Percentiles rank a stretch among this genome's conserved stretches.
These are phyloP conservation scores for Begonia masoniana DNA, from an alignment of 306 rosid species.

Conservation along the genomic window DNA sequence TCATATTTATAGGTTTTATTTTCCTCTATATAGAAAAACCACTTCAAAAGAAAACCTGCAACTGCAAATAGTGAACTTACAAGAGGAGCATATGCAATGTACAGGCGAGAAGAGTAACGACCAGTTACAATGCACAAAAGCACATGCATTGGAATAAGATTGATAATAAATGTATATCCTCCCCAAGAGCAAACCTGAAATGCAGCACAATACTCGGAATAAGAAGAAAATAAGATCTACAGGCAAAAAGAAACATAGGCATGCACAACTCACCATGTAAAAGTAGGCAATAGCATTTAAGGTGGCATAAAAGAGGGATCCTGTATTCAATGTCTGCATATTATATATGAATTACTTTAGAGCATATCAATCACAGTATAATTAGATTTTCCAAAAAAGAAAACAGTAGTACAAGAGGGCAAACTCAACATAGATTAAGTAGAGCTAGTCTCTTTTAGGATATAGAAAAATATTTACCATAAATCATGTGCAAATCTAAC, in stretches of 20 bases:
- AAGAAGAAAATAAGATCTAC: slow-evolving; percentile 12
- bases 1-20: background rate
- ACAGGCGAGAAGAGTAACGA: slow-evolving; percentile 86
- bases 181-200: slow-evolving; percentile 99
- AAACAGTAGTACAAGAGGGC: no score
- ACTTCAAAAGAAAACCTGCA: background rate
- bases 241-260: slow-evolving; percentile 8
- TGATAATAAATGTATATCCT: slow-evolving; percentile 97
- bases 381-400: no score
- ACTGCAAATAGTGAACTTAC: slow-evolving; percentile 40
- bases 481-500: background rate
- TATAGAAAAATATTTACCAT: no score
- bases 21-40: no score
- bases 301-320: slow-evolving; percentile 96
- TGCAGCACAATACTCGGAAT: slow-evolving; percentile 63
- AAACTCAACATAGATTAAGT: no score
- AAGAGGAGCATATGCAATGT: slow-evolving; percentile 93
- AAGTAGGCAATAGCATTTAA: slow-evolving; percentile 90
- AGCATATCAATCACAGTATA: background rate
- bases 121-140: slow-evolving; percentile 94
- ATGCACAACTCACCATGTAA: slow-evolving; percentile 63
- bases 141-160: slow-evolving; percentile 97
- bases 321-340: slow-evolving; percentile 85
- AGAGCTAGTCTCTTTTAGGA: no score
- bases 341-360: background rate